Evolutionary conservation across 139 green algal species (phyloP), one percentile per base, ranked within the genome.

Genomic region (Coccomyxa sp.): DNA sequence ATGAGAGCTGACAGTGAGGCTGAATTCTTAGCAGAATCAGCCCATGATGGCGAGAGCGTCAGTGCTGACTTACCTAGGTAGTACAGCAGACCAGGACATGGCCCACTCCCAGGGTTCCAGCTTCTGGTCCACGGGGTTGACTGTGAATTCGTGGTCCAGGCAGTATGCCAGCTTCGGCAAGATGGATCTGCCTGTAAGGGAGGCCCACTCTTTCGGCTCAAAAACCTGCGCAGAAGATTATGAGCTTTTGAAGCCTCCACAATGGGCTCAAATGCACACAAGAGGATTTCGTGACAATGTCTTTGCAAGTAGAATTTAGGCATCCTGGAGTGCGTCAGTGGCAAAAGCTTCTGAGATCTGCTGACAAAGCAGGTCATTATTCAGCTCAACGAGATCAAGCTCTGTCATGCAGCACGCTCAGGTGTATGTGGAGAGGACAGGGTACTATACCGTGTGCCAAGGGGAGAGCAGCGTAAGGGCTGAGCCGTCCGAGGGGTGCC

Each of bases 111-210:
- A 93, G 7, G 88, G 88, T 14, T 89, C 88, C 85, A 98, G 83
- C 41, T 94, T 85, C 87, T 97, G 95, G 8, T 84, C 75, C 10
- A 81, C 55, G 0, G 94, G 95, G 85, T 97, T 94, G 79, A 98
- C 88, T 27, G 89, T 85, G 74, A 98, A 81, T 78, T 89, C 87
- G 2, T 40, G 55, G 29, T 83, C 58, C 64, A 97, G 80, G 2
- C 78, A 85, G n/a, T 77, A 76, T 0, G 86, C 89, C 55, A 99
- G 90, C 90, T 97, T 97, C 41, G 96, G 96, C 79, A 96, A 64
- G 55, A 99, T 94, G 75, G 77, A 88, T 38, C 89, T 82, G 7
- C 44, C 64, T 73, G 97, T 70, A 55, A 99, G 85, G 22, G 77
- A 64, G 14, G 93, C 93, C 96, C 96, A 99, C 27, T 95, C 92